A percentile compares a stretch with the other conserved stretches of the same genome.
These are phyloP conservation scores for Nicotiana rustica DNA, from an alignment of 305 asterid genomes.

Conservation along the genomic window DNA sequence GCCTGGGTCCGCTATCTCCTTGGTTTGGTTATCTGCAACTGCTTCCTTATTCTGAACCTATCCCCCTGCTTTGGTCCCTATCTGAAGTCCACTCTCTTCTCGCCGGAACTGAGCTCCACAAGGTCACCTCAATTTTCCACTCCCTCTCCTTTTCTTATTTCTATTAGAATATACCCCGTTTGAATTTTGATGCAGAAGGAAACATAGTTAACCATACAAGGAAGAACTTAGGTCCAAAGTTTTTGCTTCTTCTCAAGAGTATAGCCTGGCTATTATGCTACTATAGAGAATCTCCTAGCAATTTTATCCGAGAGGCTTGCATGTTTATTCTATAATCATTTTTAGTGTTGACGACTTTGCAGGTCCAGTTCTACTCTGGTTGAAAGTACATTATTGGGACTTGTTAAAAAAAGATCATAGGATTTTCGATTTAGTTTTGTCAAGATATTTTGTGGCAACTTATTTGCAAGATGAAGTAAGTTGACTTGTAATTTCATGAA, in stretches of 20 bases:
- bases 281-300: background rate
- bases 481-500: background rate
- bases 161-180: background rate
- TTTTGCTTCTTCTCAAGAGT: background rate
- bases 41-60: slow-evolving; percentile 72
- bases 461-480: background rate
- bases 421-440: too few relatives aligned
- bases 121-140: slow-evolving; percentile 47
- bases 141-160: background rate
- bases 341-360: background rate
- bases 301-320: background rate
- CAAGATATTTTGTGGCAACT: background rate
- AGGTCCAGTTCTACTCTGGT: background rate
- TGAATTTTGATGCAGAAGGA: background rate
- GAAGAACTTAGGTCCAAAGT: background rate
- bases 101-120: slow-evolving; percentile 83
- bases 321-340: background rate
- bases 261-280: background rate
- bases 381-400: background rate
- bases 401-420: background rate
- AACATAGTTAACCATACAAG: background rate
- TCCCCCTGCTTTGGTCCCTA: slow-evolving; percentile 84
- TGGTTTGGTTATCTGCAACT: slow-evolving; percentile 82
- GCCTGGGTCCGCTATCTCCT: slow-evolving; percentile 69
- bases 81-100: slow-evolving; percentile 75